A percentile compares a stretch with the other conserved stretches of the same genome.
Evolutionary conservation across 352 stramenopile genomes (phyloP).

Genomic region (Globisporangium spinosum): DNA sequence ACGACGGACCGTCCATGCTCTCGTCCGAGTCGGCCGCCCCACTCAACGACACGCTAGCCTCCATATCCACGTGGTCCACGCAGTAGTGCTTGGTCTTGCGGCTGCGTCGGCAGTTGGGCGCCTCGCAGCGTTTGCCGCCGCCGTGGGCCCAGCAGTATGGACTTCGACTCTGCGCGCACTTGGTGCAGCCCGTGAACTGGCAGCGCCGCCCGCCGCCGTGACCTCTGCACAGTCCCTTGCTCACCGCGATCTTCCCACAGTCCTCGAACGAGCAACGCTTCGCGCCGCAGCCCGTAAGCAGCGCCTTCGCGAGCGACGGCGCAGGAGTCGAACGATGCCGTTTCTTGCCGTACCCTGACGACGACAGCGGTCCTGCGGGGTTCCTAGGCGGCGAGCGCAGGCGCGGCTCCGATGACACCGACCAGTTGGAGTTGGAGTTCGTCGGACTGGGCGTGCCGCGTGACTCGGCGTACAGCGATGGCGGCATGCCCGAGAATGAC

Average conservation of each 20-base stretch:
- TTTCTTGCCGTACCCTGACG: constrained; percentile 32
- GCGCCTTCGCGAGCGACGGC: constrained; percentile 34
- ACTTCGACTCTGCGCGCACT: constrained; percentile 72
- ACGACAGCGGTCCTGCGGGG: not conserved
- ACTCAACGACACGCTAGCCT: constrained; percentile 29
- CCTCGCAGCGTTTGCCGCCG: constrained; percentile 69
- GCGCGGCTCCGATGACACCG: constrained; percentile 5
- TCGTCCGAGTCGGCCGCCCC: constrained; percentile 40
- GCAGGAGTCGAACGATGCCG: constrained; percentile 37
- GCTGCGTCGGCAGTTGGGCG: constrained; percentile 56
- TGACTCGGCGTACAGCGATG: not conserved
- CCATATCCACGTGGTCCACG: constrained; percentile 73
- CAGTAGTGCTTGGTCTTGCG: constrained; percentile 78
- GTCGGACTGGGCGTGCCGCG: constrained; percentile 10
- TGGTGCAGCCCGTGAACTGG: constrained; percentile 57
- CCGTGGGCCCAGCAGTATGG: constrained; percentile 74
- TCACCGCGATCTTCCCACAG: constrained; percentile 74
- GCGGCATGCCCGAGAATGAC: constrained; percentile 6
- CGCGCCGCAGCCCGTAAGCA: constrained; percentile 49
- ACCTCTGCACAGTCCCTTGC: constrained; percentile 64
- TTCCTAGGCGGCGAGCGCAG: constrained; percentile 4
- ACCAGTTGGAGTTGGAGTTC: constrained; percentile 10
- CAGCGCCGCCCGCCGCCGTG: constrained; percentile 68
- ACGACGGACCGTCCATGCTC: constrained; percentile 33
- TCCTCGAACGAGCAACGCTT: constrained; percentile 65